Evolutionary conservation across 2,329 filamentous ascomycete species (phyloP).

Genomic region (Alternaria metachromatica): DNA sequence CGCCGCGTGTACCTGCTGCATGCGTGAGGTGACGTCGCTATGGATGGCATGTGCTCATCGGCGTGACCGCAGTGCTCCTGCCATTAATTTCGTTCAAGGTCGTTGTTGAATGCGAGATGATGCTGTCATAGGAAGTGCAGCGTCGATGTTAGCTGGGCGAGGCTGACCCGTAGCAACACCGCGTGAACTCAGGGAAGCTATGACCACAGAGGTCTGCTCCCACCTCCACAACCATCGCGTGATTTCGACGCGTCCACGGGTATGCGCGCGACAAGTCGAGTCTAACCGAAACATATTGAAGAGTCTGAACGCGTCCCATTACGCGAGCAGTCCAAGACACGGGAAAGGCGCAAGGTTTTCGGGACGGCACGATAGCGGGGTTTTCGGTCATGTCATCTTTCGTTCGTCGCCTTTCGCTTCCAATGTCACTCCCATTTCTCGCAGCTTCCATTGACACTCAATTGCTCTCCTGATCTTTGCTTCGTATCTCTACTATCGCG

Average conservation of each 20-base stretch:
- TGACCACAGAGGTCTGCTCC: neutral
- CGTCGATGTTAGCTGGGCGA: neutral
- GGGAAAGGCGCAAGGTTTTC: constrained; percentile 6
- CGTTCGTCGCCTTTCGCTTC: neutral
- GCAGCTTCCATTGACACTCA: neutral
- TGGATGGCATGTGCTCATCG: neutral
- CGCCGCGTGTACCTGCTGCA: constrained; percentile 1
- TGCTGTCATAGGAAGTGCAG: neutral
- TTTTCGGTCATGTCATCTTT: neutral
- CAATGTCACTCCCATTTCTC: neutral
- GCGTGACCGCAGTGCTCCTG: neutral
- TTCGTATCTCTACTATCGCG: neutral
- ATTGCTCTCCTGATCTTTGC: neutral
- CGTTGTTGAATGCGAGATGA: neutral
- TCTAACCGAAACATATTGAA: neutral
- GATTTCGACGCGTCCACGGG: no score
- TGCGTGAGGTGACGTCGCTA: neutral
- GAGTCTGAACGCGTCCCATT: neutral
- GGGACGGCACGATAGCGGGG: constrained; percentile 3
- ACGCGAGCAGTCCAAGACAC: neutral
- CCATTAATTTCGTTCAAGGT: neutral
- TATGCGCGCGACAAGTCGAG: neutral
- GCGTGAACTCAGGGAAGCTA: neutral
- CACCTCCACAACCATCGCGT: neutral
- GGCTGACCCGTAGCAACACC: neutral